Evolutionary conservation across 345 rosid genomes (phyloP).

Genomic region (Eucalyptus cloeziana): DNA sequence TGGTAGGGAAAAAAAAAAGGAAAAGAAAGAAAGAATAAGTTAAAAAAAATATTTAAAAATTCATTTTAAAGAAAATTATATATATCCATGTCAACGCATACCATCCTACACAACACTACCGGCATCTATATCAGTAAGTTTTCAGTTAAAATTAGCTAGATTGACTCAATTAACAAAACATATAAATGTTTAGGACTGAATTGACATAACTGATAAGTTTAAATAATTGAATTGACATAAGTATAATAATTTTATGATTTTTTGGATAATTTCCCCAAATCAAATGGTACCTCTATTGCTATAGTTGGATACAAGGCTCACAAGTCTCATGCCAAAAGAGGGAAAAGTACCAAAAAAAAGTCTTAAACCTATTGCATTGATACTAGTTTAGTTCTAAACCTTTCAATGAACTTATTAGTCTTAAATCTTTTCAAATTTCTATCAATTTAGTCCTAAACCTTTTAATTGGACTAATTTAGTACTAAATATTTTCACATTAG

Average conservation of each 20-base stretch:
- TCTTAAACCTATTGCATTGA: accelerated
- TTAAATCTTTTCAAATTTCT: too few relatives aligned
- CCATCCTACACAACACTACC: too few relatives aligned
- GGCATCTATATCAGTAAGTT: accelerated
- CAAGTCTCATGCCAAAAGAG: not conserved
- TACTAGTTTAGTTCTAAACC: accelerated
- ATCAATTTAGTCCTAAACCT: accelerated
- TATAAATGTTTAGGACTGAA: accelerated
- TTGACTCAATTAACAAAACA: not conserved
- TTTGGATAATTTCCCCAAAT: too few relatives aligned
- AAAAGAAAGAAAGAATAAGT: not conserved
- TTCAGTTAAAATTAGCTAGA: too few relatives aligned
- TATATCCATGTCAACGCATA: not conserved
- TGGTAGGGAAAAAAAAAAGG: not conserved
- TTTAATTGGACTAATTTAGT: too few relatives aligned
- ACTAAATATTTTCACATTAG: too few relatives aligned
- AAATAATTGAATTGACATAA: not conserved
- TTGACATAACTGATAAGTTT: accelerated
- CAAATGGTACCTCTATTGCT: too few relatives aligned
- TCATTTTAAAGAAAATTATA: too few relatives aligned
- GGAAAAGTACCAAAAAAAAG: too few relatives aligned
- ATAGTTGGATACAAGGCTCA: not conserved
- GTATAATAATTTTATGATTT: too few relatives aligned
- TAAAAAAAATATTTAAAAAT: too few relatives aligned
- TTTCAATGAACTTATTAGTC: too few relatives aligned